Conservation (phyloP, 805 yeast species). For the Ascoidea tarda region DNA sequence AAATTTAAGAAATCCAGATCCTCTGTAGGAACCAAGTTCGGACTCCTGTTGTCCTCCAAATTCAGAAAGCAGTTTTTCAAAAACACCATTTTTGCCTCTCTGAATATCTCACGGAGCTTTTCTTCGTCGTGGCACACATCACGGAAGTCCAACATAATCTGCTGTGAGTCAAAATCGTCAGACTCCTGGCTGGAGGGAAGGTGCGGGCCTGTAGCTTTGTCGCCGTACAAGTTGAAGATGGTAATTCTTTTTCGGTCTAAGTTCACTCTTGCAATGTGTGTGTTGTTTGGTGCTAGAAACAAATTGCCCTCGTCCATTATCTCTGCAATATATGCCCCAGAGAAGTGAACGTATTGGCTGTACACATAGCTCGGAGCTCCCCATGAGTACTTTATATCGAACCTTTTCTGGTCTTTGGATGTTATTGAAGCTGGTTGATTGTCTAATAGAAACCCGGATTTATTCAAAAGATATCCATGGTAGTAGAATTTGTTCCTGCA, state of each 20-base stretch:
- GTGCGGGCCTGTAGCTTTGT: background rate
- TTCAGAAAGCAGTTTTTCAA: slow-evolving; percentile 44
- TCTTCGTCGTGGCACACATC: slow-evolving; percentile 40
- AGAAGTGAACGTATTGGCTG: slow-evolving; percentile 79
- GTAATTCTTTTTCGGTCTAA: slow-evolving; percentile 21
- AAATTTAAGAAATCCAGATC: no score
- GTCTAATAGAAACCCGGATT: slow-evolving; percentile 67
- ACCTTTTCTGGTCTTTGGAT: slow-evolving; percentile 14
- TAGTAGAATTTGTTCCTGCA: slow-evolving; percentile 44
- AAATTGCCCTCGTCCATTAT: slow-evolving; percentile 65
- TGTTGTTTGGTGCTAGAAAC: slow-evolving; percentile 76
- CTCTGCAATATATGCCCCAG: slow-evolving; percentile 87
- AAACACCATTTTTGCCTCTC: slow-evolving; percentile 33
- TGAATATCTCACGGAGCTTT: slow-evolving; percentile 35
- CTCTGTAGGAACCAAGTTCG: slow-evolving; percentile 27
- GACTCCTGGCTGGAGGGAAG: background rate
- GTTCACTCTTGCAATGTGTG: slow-evolving; percentile 64
- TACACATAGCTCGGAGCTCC: slow-evolving; percentile 71
- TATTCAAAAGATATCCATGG: slow-evolving; percentile 59
- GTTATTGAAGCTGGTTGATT: slow-evolving; percentile 18
- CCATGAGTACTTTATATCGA: slow-evolving; percentile 81
- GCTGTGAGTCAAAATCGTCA: slow-evolving; percentile 43
- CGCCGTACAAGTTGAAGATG: background rate
- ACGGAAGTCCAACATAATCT: slow-evolving; percentile 57
- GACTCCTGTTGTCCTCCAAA: slow-evolving; percentile 51